Conservation (phyloP, 305 asterid genomes). For the Fraxinus sp. region DNA sequence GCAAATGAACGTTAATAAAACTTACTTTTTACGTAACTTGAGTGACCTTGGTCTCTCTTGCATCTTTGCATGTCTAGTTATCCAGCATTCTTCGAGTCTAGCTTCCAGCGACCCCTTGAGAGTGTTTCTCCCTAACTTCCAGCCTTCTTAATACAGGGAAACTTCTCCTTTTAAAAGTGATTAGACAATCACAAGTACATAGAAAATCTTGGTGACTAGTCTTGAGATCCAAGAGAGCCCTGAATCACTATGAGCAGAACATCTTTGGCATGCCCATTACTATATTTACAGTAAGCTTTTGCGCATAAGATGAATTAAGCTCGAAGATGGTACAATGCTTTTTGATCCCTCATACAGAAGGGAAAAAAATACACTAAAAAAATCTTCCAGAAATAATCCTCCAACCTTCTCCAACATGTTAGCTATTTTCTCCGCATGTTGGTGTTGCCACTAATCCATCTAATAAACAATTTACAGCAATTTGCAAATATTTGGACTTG, state of each 20-base stretch:
- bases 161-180: conserved; percentile 57
- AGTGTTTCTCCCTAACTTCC: conserved; percentile 77
- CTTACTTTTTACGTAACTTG: conserved; percentile 42
- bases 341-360: conserved; percentile 77
- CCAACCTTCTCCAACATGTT: conserved; percentile 71
- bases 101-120: conserved; percentile 70
- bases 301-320: conserved; percentile 68
- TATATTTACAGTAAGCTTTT: conserved; percentile 67
- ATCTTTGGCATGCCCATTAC: conserved; percentile 78
- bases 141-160: conserved; percentile 73
- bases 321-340: conserved; percentile 85
- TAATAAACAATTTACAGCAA: conserved; percentile 36
- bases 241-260: conserved; percentile 69
- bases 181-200: conserved; percentile 89
- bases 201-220: conserved; percentile 75
- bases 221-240: conserved; percentile 96
- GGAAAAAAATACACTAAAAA: conserved; percentile 84
- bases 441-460: conserved; percentile 73
- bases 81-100: conserved; percentile 23
- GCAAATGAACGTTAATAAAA: background rate
- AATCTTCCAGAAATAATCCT: conserved; percentile 76
- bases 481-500: conserved; percentile 84
- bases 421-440: too few relatives aligned
- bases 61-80: too few relatives aligned
- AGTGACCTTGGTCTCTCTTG: conserved; percentile 29